Evolutionary conservation across 1,284 basidiomycete species (phyloP).

Genomic region (Puccinia triticina): DNA sequence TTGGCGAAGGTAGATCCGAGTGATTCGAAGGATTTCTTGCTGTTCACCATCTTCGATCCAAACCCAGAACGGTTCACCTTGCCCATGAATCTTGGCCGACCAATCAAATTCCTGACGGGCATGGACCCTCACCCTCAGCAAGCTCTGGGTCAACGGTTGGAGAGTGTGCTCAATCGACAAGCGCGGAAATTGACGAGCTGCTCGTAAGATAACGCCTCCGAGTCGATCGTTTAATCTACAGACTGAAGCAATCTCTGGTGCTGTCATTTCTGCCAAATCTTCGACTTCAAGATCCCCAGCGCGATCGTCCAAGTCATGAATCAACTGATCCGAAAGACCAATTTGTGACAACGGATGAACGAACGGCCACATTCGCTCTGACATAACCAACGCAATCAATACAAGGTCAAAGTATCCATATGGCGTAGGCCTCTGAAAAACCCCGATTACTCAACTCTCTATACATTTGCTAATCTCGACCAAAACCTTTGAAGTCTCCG

Average conservation of each 20-base stretch:
- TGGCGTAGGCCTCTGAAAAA: background rate
- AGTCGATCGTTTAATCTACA: slow-evolving; percentile 85
- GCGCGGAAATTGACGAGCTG: slow-evolving; percentile 83
- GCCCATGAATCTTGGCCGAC: slow-evolving; percentile 76
- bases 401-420: background rate
- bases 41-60: slow-evolving; percentile 90
- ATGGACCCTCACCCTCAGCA: slow-evolving; percentile 75
- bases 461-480: slow-evolving; percentile 83
- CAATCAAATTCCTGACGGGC: slow-evolving; percentile 78
- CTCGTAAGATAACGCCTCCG: slow-evolving; percentile 75
- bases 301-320: slow-evolving; percentile 78
- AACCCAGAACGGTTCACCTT: slow-evolving; percentile 85
- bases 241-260: slow-evolving; percentile 76
- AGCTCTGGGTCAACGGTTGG: slow-evolving; percentile 80
- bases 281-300: slow-evolving; percentile 79
- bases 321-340: slow-evolving; percentile 73
- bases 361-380: slow-evolving; percentile 85
- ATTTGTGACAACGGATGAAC: slow-evolving; percentile 85
- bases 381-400: slow-evolving; percentile 70
- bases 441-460: slow-evolving; percentile 56
- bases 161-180: slow-evolving; percentile 72
- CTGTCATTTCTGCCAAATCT: slow-evolving; percentile 75
- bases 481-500: slow-evolving; percentile 75
- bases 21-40: slow-evolving; percentile 78
- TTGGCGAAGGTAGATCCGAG: slow-evolving; percentile 72